phyloP scores from a whole-genome alignment of 305 asterid genomes.

The Fraxinus albicans region DNA sequence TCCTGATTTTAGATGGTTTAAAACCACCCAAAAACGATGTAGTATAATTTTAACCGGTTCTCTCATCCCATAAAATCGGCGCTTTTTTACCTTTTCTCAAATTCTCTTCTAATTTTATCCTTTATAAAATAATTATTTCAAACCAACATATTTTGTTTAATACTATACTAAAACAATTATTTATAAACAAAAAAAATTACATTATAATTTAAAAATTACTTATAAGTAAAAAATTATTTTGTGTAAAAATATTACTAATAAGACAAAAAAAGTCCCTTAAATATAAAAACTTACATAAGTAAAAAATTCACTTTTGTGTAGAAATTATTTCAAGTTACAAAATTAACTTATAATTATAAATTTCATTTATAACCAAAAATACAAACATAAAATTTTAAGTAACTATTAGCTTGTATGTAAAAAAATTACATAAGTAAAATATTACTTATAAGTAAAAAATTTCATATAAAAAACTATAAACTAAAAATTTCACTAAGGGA shows the following conservation, averaged over 20 bases:
- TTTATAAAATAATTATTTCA: neutral
- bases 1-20: too few relatives aligned
- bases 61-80: neutral
- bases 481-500: neutral
- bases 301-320: neutral
- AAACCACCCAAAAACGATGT: too few relatives aligned
- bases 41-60: too few relatives aligned
- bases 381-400: neutral
- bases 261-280: neutral
- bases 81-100: neutral
- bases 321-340: neutral
- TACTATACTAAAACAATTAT: neutral
- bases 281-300: neutral
- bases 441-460: too few relatives aligned
- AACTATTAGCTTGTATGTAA: neutral
- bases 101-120: neutral
- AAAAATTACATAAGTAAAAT: too few relatives aligned
- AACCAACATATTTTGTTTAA: too few relatives aligned
- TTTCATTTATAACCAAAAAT: too few relatives aligned
- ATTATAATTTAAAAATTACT: too few relatives aligned
- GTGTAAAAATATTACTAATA: neutral
- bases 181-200: neutral
- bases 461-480: too few relatives aligned
- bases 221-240: neutral
- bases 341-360: neutral